Evolutionary conservation across 352 stramenopile species (phyloP).

Genomic region (Globisporangium echinulatum): DNA sequence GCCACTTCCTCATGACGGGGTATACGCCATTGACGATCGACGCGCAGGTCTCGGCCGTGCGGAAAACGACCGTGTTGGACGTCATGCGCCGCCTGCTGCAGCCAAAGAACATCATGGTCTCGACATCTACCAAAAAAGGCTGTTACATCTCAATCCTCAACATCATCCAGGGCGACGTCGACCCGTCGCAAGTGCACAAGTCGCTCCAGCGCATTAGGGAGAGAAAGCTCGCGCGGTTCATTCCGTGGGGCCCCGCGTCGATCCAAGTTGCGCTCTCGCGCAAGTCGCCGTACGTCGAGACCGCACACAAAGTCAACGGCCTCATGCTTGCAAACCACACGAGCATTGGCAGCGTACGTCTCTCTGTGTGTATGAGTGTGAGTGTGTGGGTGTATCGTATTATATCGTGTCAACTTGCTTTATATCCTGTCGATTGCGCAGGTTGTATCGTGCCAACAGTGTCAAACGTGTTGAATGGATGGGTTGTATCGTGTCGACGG

Average conservation of each 20-base stretch:
- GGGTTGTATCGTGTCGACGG: too few species aligned
- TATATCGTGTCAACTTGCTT: neutral
- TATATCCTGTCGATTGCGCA: neutral
- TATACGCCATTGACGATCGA: constrained; percentile 98
- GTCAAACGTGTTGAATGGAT: neutral
- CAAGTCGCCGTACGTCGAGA: constrained; percentile 97
- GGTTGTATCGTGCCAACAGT: neutral
- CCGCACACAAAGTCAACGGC: constrained; percentile 94
- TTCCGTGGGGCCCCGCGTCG: constrained; percentile 97
- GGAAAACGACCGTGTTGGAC: constrained; percentile 99
- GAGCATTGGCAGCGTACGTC: constrained; percentile 85
- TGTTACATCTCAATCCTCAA: constrained; percentile 99
- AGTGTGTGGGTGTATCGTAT: too few species aligned
- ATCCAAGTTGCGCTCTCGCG: constrained; percentile 98
- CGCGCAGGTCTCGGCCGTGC: constrained; percentile 85
- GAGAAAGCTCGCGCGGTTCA: constrained; percentile 95
- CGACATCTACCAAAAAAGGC: constrained; percentile 92
- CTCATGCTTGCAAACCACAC: constrained; percentile 99
- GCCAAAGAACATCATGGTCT: constrained; percentile 99
- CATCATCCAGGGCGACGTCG: constrained; percentile 99
- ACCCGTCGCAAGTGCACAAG: constrained; percentile 98
- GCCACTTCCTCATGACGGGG: constrained; percentile 99
- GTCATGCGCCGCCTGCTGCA: constrained; percentile 95
- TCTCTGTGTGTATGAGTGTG: too few species aligned
- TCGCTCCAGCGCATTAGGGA: constrained; percentile 97